Conservation (phyloP, 2,329 filamentous ascomycete species). For the Sporothrix mexicana region DNA sequence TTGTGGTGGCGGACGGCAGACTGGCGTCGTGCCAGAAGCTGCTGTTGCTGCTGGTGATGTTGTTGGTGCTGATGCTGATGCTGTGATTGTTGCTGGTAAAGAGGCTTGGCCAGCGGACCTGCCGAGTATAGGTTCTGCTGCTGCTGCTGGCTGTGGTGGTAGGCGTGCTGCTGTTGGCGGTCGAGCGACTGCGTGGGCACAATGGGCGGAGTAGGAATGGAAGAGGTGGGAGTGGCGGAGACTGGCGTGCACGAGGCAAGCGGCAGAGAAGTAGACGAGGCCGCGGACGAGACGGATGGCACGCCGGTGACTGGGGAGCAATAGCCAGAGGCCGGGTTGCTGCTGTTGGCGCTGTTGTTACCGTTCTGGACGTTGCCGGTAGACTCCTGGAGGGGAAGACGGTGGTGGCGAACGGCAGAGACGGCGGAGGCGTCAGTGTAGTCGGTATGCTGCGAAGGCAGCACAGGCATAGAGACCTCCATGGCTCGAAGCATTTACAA, state of each 20-base stretch:
- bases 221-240: conserved; percentile 44
- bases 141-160: conserved; percentile 33
- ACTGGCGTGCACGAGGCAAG: conserved; percentile 40
- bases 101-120: conserved; percentile 32
- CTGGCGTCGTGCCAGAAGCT: conserved; percentile 33
- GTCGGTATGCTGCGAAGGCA: conserved; percentile 57
- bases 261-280: conserved; percentile 31
- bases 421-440: conserved; percentile 52
- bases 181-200: conserved; percentile 59
- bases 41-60: conserved; percentile 38
- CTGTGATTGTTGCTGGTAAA: conserved; percentile 39
- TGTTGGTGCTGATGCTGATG: conserved; percentile 43
- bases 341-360: conserved; percentile 29
- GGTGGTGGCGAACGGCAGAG: conserved; percentile 52
- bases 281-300: conserved; percentile 30
- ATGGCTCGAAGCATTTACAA: conserved; percentile 41
- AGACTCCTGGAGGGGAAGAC: conserved; percentile 59
- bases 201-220: conserved; percentile 52
- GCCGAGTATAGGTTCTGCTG: conserved; percentile 32
- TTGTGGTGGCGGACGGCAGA: conserved; percentile 25
- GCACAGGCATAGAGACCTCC: conserved; percentile 53
- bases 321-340: conserved; percentile 51
- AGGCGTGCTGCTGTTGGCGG: conserved; percentile 36
- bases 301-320: conserved; percentile 45
- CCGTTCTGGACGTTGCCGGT: conserved; percentile 57